Percentiles rank a stretch among this genome's conserved stretches.
phyloP scores from a whole-genome alignment of 306 rosid genomes.

The Myrica gale region DNA sequence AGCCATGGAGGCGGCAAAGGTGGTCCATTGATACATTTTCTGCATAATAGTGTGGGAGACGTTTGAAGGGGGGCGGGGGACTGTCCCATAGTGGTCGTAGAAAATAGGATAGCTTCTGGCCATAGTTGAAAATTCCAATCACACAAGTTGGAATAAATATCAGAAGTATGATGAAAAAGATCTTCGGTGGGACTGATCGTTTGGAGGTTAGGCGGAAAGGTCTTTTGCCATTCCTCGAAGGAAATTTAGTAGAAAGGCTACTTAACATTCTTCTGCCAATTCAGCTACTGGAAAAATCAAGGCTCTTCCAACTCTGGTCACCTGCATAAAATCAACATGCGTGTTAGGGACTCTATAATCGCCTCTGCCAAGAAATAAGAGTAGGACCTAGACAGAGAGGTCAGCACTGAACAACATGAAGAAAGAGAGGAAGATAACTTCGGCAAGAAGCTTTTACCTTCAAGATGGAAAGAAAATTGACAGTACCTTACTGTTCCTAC shows the following conservation, averaged over 20 bases:
- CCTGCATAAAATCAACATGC: conserved; percentile 40
- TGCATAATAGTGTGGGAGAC: conserved; percentile 79
- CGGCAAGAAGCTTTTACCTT: not conserved
- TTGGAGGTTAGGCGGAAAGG: conserved; percentile 38
- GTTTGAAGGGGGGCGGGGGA: conserved; percentile 60
- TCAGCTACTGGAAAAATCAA: conserved; percentile 34
- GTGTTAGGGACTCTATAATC: conserved; percentile 22
- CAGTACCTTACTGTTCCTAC: not conserved
- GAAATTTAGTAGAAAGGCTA: conserved; percentile 19
- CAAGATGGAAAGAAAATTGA: not conserved
- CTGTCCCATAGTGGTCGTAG: conserved; percentile 91
- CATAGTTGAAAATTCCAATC: conserved; percentile 41
- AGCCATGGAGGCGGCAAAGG: conserved; percentile 80
- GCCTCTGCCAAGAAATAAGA: not conserved
- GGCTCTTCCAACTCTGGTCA: conserved; percentile 31
- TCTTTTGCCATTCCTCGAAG: conserved; percentile 43
- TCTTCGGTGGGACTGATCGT: conserved; percentile 33
- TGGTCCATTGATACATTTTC: conserved; percentile 78
- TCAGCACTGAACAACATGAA: not conserved
- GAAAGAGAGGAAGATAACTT: not conserved
- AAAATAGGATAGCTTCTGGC: conserved; percentile 64
- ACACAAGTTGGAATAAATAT: conserved; percentile 46
- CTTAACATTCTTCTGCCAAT: conserved; percentile 35
- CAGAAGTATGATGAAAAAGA: conserved; percentile 39
- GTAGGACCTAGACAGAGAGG: not conserved